Conservation (phyloP, 176 grass and related monocot genomes). For the Cocos nucifera region DNA sequence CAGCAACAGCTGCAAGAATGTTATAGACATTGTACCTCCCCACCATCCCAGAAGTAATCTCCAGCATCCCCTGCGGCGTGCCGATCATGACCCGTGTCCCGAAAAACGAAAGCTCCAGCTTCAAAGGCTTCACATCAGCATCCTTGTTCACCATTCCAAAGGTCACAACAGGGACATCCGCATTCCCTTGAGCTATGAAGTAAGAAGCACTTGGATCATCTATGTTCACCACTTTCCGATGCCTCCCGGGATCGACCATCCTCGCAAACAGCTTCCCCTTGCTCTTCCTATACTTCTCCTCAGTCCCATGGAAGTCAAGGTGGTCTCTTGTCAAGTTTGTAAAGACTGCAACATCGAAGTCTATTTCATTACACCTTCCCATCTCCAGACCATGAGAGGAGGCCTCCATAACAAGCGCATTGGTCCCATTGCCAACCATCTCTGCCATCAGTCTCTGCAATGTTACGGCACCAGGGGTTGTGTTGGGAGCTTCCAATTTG, state of each 20-base stretch:
- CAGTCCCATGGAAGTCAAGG: constrained; percentile 35
- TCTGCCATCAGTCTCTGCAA: constrained; percentile 84
- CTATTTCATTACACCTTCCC: constrained; percentile 46
- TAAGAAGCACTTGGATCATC: constrained; percentile 71
- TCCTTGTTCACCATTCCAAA: constrained; percentile 87
- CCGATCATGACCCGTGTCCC: constrained; percentile 77
- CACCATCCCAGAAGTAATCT: constrained; percentile 85
- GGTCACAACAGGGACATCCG: constrained; percentile 74
- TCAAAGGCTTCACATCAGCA: constrained; percentile 71
- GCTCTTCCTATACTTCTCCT: constrained; percentile 66
- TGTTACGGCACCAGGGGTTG: constrained; percentile 35
- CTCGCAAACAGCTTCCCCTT: constrained; percentile 54
- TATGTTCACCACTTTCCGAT: constrained; percentile 84
- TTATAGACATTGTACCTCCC: constrained; percentile 76
- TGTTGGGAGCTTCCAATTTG: constrained; percentile 41
- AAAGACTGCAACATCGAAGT: constrained; percentile 79
- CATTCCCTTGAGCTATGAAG: constrained; percentile 64
- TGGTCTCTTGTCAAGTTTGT: constrained; percentile 58
- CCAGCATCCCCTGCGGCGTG: constrained; percentile 87
- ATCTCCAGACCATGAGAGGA: constrained; percentile 35
- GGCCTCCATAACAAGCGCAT: constrained; percentile 75
- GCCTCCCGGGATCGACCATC: constrained; percentile 75
- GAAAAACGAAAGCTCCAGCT: constrained; percentile 83
- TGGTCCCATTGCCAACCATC: constrained; percentile 78
- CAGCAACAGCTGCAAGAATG: constrained; percentile 93